phyloP scores from a whole-genome alignment of 768 basidiomycete genomes.

The Amyloporia xantha region DNA sequence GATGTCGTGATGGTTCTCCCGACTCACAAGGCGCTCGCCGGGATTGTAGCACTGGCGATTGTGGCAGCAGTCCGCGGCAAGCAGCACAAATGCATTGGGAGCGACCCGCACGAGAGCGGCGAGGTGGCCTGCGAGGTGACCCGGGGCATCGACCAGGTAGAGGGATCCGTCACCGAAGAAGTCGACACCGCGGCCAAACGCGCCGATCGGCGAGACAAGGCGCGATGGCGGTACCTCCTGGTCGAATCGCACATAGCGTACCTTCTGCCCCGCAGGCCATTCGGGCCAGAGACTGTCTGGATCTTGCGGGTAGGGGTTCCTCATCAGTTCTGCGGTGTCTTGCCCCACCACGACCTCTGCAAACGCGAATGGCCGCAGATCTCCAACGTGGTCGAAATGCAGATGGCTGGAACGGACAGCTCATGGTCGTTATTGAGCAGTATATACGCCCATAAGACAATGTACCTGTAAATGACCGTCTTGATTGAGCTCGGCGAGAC shows the following conservation, averaged over 20 bases:
- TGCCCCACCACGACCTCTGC: constrained; percentile 44
- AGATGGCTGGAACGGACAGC: constrained; percentile 35
- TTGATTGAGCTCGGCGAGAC: neutral
- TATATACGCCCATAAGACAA: neutral
- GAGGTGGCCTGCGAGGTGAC: constrained; percentile 50
- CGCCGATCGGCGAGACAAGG: constrained; percentile 31
- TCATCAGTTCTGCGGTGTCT: constrained; percentile 29
- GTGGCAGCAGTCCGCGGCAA: constrained; percentile 3
- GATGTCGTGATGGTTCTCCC: constrained; percentile 1
- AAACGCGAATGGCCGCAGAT: constrained; percentile 38
- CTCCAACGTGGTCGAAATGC: constrained; percentile 49
- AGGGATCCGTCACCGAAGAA: constrained; percentile 51
- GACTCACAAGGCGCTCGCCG: constrained; percentile 2
- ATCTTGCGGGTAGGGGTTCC: constrained; percentile 36
- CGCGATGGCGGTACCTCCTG: neutral
- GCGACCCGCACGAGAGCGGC: constrained; percentile 40
- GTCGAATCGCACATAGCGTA: constrained; percentile 2
- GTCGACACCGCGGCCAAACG: constrained; percentile 39
- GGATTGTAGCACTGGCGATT: constrained; percentile 3
- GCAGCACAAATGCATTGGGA: neutral
- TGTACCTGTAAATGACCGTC: constrained; percentile 3
- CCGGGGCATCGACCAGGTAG: constrained; percentile 52
- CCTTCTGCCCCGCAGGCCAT: constrained; percentile 8
- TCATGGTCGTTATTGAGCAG: too few relatives aligned
- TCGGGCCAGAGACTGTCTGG: constrained; percentile 23